Evolutionary conservation across 495 filamentous ascomycete genomes (phyloP).

Genomic region (Podospora australis): DNA sequence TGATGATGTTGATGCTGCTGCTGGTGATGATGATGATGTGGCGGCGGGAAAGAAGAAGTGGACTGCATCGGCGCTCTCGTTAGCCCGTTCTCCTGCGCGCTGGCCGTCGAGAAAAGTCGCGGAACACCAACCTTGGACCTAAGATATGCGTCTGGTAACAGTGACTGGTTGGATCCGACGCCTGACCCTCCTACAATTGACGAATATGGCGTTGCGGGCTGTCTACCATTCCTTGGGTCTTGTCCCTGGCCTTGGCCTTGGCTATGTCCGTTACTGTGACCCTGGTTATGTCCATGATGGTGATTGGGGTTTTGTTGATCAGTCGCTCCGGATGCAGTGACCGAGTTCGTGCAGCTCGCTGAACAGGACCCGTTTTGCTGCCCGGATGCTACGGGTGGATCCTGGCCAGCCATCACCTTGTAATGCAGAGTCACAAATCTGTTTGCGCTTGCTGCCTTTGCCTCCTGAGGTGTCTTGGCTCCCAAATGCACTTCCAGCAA

Average conservation of each 20-base stretch:
- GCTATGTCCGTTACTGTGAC: neutral
- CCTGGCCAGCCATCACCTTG: slow-evolving; percentile 38
- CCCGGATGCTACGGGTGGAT: slow-evolving; percentile 24
- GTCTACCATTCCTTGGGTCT: neutral
- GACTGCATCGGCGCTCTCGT: slow-evolving; percentile 11
- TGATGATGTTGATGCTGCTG: neutral
- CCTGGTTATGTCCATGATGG: too few relatives aligned
- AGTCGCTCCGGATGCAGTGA: too few relatives aligned
- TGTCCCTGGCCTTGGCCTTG: neutral
- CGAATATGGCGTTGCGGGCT: neutral
- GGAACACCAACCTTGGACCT: slow-evolving; percentile 18
- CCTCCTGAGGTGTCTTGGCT: slow-evolving; percentile 32
- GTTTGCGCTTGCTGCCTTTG: slow-evolving; percentile 33
- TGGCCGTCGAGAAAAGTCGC: neutral
- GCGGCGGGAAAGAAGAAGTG: slow-evolving; percentile 21
- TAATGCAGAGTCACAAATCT: slow-evolving; percentile 35
- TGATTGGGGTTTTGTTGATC: too few relatives aligned
- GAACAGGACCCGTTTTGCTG: slow-evolving; percentile 17
- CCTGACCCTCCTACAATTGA: neutral
- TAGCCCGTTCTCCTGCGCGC: neutral
- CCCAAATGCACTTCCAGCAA: slow-evolving; percentile 37
- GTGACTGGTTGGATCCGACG: neutral
- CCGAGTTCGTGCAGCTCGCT: too few relatives aligned
- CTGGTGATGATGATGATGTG: neutral
- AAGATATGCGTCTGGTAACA: slow-evolving; percentile 13